phyloP scores from a whole-genome alignment of 1,284 basidiomycete species.

The Papiliotrema fonsecae region DNA sequence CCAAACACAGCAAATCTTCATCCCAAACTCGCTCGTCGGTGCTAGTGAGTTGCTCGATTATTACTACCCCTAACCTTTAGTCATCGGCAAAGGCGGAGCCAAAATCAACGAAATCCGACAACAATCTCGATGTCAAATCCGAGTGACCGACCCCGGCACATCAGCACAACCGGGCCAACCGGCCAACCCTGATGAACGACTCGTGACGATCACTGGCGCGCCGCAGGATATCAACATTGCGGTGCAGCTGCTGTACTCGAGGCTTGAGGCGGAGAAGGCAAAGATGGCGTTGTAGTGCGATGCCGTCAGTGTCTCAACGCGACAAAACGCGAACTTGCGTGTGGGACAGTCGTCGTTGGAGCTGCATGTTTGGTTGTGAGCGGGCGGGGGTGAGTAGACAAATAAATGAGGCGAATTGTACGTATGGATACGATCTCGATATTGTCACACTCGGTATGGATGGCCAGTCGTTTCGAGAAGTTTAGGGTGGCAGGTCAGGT shows the following conservation, averaged over 20 bases:
- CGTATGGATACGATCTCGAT: too few species aligned
- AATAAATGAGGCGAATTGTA: too few species aligned
- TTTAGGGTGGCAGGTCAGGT: too few species aligned
- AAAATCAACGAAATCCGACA: slow-evolving; percentile 98
- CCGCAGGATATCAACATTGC: slow-evolving; percentile 95
- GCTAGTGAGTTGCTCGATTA: slow-evolving; percentile 55
- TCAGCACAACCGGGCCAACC: slow-evolving; percentile 48
- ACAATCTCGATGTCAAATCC: slow-evolving; percentile 91
- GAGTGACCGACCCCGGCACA: slow-evolving; percentile 94
- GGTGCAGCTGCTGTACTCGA: slow-evolving; percentile 82
- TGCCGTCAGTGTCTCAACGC: too few species aligned
- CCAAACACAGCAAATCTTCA: slow-evolving; percentile 97
- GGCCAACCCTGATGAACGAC: slow-evolving; percentile 66
- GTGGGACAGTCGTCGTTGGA: too few species aligned
- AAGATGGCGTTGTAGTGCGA: too few species aligned
- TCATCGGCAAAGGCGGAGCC: slow-evolving; percentile 96
- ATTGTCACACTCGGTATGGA: too few species aligned
- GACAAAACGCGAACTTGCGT: too few species aligned
- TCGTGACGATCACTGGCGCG: slow-evolving; percentile 92
- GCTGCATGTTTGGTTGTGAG: too few species aligned
- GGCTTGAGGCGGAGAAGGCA: not conserved
- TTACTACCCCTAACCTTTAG: slow-evolving; percentile 15
- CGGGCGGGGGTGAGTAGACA: too few species aligned
- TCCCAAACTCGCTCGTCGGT: slow-evolving; percentile 95
- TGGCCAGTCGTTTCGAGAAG: too few species aligned